Evolutionary conservation across 2,329 filamentous ascomycete genomes (phyloP), one percentile per base, ranked within the genome.

Genomic region (Xylariaceae sp.): DNA sequence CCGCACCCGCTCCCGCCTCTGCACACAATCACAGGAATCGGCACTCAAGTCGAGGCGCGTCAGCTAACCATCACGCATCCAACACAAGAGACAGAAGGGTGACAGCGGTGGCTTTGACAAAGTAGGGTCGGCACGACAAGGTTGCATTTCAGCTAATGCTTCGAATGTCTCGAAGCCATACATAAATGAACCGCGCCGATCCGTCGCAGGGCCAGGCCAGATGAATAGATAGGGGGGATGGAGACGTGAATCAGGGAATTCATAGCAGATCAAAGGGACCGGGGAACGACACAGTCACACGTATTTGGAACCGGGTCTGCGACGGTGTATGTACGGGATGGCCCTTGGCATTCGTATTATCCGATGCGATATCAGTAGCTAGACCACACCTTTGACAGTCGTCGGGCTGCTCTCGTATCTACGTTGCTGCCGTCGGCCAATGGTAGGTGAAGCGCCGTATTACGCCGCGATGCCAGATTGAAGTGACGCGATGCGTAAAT

Each of bases 111-210:
- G 39, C 19, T 41, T 18, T 18, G n/a, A 41, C 18, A 18, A 41
- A 41, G n/a, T 16, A 37, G 34, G 34, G 34, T 16, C 26, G 30
- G 21, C 39, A 45, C 49, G 34, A 21, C 5, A 2, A 41, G 2
- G 29, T 45, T 45, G 43, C 43, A 45, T 34, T 19, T 22, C 44
- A 40, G 22, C 16, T 32, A 21, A 37, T 30, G 10, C 8, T n/a
- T 39, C 13, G 3, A 15, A 22, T 29, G 16, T 13, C 16, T 18
- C n/a, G 32, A 47, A 47, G 39, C 22, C 32, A 56, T 47, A 53
- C 32, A 32, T 53, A 45, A 43, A 49, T 46, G 42, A n/a, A 16
- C 26, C 15, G 37, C 39, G 51, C 15, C 36, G 51, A 54, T 57
- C 48, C 48, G 48, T 54, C 22, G 37, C 21, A 21, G 39, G 45